Base-by-base conservation (phyloP, 495 filamentous ascomycete species). In the Penicillium egyptiacum region DNA sequence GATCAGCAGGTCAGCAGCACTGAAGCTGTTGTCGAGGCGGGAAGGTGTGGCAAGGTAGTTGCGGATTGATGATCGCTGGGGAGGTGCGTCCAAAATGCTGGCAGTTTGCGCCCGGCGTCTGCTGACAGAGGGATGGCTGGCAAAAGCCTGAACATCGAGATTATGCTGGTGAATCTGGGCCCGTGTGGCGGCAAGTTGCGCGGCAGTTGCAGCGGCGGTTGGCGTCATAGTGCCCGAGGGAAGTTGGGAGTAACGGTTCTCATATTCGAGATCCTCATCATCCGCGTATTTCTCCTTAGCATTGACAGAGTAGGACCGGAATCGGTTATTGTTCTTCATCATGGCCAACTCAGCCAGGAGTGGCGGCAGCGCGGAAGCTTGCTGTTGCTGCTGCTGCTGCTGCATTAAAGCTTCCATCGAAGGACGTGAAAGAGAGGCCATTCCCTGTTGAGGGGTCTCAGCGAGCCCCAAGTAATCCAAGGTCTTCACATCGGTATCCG, bases 241-340 rank as follows among this genome's bases (percentile, higher is more conserved):
- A 51, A 76, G 68, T 50, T 81, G 77, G 14, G 79, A 73, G 61
- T 85, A 86, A 23, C 72, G 69, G 56, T 63, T 75, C 50, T 79
- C 77, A 55, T 91, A 86, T 40, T 92, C 90, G 17, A 95, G 88
- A 23, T 97, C 93, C 58, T 96, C 91, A 55, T 96, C 92, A 65
- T 89, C 87, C 0, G 89, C 94, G 65, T 98, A 98, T 73, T 95
- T 96, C 69, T 97, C 94, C 71, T 95, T 97, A 40, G 95, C 94
- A 71, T 98, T 98, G 46, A 98, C 94, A 20, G 94, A 98, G 70
- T 96, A 98, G 28, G 94, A 98, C 17, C 94, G 86, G 73, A 97
- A 91, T 44, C 94, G 83, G 71, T 88, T 98, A 52, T 88, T 81
- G 57, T 85, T 91, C 70, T 88, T 90, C 59, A 85, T 86, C 63